phyloP scores from a whole-genome alignment of 1,139 yeast species.

The Martiniozyma asiatica region DNA sequence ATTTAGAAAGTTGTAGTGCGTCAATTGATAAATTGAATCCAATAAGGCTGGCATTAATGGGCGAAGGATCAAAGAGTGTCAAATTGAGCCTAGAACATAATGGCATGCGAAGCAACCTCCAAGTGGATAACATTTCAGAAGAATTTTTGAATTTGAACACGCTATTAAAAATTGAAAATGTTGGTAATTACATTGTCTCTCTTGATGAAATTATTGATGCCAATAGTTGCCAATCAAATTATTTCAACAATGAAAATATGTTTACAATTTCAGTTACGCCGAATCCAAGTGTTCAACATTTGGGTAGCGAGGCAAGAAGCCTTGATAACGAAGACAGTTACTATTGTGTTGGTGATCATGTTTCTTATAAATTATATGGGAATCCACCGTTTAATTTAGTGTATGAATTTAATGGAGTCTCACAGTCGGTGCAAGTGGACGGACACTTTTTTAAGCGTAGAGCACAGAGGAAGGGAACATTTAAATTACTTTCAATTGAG shows the following conservation, averaged over 20 bases:
- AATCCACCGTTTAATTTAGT: slow-evolving; percentile 65
- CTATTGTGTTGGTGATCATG: slow-evolving; percentile 88
- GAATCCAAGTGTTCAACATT: slow-evolving; percentile 51
- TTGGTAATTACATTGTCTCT: slow-evolving; percentile 47
- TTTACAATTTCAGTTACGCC: slow-evolving; percentile 29
- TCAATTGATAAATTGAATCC: no score
- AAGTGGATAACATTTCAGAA: no score
- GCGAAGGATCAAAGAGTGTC: no score
- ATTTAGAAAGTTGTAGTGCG: slow-evolving; percentile 24
- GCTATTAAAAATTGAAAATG: slow-evolving; percentile 19
- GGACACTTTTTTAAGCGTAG: slow-evolving; percentile 50
- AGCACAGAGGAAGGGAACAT: slow-evolving; percentile 70
- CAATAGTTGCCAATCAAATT: slow-evolving; percentile 51
- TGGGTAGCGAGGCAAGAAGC: slow-evolving; percentile 19
- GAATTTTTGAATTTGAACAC: slow-evolving; percentile 14
- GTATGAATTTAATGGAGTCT: slow-evolving; percentile 58
- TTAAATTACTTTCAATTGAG: slow-evolving; percentile 54
- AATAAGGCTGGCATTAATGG: no score
- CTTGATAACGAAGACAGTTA: slow-evolving; percentile 21
- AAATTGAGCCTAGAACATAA: no score
- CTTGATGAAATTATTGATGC: slow-evolving; percentile 50
- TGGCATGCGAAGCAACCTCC: no score
- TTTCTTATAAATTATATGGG: slow-evolving; percentile 67
- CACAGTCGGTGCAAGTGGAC: slow-evolving; percentile 43
- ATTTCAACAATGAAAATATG: slow-evolving; percentile 23